Base-by-base conservation (phyloP, 1,284 basidiomycete genomes). In the Exsudoporus floridanus region DNA sequence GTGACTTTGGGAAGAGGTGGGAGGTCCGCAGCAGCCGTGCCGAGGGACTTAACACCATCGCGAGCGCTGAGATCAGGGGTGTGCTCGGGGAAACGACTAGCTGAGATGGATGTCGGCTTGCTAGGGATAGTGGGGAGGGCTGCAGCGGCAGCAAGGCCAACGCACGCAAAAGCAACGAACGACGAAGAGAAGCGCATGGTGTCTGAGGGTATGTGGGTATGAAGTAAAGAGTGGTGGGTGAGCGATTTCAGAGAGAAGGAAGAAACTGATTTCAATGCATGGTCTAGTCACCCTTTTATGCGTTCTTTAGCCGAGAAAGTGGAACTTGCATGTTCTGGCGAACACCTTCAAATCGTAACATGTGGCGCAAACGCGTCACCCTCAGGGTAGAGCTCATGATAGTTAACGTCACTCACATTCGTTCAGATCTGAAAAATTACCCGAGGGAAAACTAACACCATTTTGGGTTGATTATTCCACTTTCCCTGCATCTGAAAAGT, bases 121-220 rank as follows among this genome's bases (percentile, higher is more conserved):
- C 4, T 10, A 10, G 28, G 28, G 28, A 10, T 4, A 28, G 12
- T 10, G 6, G 48, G 34, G 9, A 52, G 21, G 21, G 8, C 52
- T 3, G 42, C 42, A 18, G 52, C 50, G 3, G 42, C 42, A n/a
- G 31, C 37, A 14, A 53, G 36, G 18, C 50, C 42, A 9, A 53
- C 36, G 42, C 40, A 53, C 40, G 31, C 27, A 27, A 40, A 44
- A 45, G 50, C 31, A 53, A 39, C 13, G 50, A 53, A 30, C 12
- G 42, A 53, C 40, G 49, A 27, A n/a, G 38, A 51, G 51, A 52
- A 43, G 16, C 51, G 49, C 51, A 53, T 53, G 49, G 37, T 27
- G 49, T 27, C 27, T 51, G 18, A 25, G 28, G 42, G 35, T 41
- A 19, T n/a, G 9, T 19, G 12, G 21, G 14, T 10, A 18, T 21